Conservation (phyloP, 148 eudicot species). For the Hydrangea macrophylla region DNA sequence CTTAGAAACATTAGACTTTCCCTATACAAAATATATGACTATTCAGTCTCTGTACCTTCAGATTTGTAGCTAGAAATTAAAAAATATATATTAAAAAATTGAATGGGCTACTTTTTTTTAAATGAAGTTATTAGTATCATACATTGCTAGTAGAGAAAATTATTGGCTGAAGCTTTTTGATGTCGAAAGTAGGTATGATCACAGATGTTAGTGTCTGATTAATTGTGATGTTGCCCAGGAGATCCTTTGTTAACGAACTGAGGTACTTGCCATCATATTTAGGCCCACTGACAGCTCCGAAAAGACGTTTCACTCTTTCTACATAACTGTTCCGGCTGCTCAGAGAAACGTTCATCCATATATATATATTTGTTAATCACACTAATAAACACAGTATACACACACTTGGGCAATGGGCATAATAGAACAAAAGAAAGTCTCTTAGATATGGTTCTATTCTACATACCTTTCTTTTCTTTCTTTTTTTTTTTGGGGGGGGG, state of each 20-base stretch:
- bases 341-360: no score
- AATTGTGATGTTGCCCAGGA: slow-evolving; percentile 20
- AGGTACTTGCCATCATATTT: slow-evolving; percentile 35
- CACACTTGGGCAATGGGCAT: no score
- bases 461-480: no score
- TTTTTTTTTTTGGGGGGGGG: no score
- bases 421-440: not conserved
- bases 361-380: no score
- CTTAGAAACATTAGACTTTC: not conserved
- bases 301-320: slow-evolving; percentile 1
- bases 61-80: no score
- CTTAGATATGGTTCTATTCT: no score
- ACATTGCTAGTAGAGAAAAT: slow-evolving; percentile 41
- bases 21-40: no score
- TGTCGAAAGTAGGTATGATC: slow-evolving; percentile 41
- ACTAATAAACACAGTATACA: no score
- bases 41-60: no score
- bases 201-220: slow-evolving; percentile 29
- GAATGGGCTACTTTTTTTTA: slow-evolving; percentile 22
- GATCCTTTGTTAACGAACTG: slow-evolving; percentile 1
- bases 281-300: slow-evolving; percentile 26
- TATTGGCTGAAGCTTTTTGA: slow-evolving; percentile 28
- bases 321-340: slow-evolving; percentile 21
- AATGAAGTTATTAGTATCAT: not conserved
- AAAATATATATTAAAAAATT: not conserved